Evolutionary conservation across 1,284 basidiomycete species (phyloP), one percentile per base, ranked within the genome.

Genomic region (Ganoderma lucidum): DNA sequence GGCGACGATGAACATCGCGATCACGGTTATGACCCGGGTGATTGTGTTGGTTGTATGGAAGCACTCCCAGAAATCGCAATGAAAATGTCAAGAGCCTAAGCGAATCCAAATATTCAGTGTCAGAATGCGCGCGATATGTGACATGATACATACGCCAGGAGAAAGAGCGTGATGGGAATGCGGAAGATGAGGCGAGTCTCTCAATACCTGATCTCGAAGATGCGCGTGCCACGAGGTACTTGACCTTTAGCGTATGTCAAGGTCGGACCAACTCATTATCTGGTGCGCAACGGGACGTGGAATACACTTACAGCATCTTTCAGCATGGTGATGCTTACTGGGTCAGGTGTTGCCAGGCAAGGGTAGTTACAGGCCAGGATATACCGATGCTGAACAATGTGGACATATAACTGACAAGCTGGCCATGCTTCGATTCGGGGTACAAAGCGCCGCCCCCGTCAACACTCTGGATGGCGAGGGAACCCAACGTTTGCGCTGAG

Each of bases 401-500:
- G 1, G 78, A 78, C 37, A 76, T 69, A 45, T 80, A 80, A 68
- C 74, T 76, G 35, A 76, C 59, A 23, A 78, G 73, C 62, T 80
- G 77, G 0, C 75, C 0, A 72, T 63, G 9, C 68, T 75, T 17
- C 75, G 72, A n/a, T 71, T 51, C 2, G 59, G 30, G 10, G 15
- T 23, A 17, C n/a, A 41, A 8, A 0, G 28, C 10, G 19, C 51
- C 37, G n/a, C 17, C 60, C 2, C 65, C 71, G 62, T 80, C 78
- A 28, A 81, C 75, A 15, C 78, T 80, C 59, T 79, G 73, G 53
- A 83, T 83, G 0, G 81, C 79, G 6, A 85, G 78, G 78, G 53
- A 85, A 81, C 0, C 76, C 79, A 2, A 84, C 81, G 56, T 85
- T 84, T 17, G 80, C 83, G 3, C 79, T 81, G 63, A 85, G 70